Conservation (phyloP, 371 early-diverging fungal genomes). For the Mucor mucedo region DNA sequence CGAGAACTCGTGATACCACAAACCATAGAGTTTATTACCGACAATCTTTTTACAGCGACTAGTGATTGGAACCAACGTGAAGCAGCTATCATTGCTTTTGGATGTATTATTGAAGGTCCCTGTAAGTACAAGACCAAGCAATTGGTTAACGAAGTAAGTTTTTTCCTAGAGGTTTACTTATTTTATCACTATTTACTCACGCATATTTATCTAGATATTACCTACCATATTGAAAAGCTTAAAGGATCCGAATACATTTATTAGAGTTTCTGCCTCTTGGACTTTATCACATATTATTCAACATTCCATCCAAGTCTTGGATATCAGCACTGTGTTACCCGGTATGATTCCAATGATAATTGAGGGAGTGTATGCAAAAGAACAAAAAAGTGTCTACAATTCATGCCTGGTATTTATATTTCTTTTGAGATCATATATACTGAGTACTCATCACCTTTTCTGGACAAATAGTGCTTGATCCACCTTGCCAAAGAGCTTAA, state of each 20-base stretch:
- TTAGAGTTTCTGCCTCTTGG: constrained; percentile 5
- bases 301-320: neutral
- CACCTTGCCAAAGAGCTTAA: neutral
- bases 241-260: neutral
- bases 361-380: neutral
- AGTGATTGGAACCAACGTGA: constrained; percentile 3
- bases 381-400: neutral
- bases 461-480: neutral
- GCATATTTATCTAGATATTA: neutral
- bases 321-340: neutral
- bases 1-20: neutral
- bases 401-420: constrained; percentile 1
- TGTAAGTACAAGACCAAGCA: constrained; percentile 5
- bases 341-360: neutral
- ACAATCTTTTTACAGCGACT: neutral
- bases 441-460: too few relatives aligned
- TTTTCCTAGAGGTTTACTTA: too few relatives aligned
- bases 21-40: neutral
- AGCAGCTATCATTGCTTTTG: constrained; percentile 12
- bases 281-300: constrained; percentile 1
- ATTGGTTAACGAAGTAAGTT: constrained; percentile 1
- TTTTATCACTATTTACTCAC: neutral
- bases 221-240: neutral
- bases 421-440: too few relatives aligned
- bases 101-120: constrained; percentile 9